Conservation (phyloP, 2,329 filamentous ascomycete genomes). For the Talaromyces sp. region DNA sequence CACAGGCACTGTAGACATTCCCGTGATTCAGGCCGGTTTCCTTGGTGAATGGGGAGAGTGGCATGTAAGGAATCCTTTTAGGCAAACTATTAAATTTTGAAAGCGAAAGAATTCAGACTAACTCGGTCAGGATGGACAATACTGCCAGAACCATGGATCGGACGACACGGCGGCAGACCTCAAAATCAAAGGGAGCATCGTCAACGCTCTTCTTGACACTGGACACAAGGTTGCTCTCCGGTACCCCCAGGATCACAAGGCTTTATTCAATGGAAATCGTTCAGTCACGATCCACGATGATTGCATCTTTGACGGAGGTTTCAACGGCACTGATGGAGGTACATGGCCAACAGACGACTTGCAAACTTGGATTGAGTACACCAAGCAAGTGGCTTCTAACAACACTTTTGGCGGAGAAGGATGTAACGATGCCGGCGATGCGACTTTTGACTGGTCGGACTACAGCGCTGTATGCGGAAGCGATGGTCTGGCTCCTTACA, state of each 20-base stretch:
- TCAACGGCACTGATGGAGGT: slow-evolving; percentile 4
- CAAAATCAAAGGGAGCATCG: slow-evolving; percentile 1
- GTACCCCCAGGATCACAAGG: slow-evolving; percentile 7
- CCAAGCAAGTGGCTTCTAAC: not conserved
- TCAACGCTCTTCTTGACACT: slow-evolving; percentile 1
- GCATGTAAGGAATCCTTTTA: slow-evolving; percentile 2
- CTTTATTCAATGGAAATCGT: slow-evolving; percentile 3
- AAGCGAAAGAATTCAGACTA: not conserved
- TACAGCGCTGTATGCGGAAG: slow-evolving; percentile 4
- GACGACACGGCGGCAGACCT: slow-evolving; percentile 4
- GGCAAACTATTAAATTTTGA: not conserved
- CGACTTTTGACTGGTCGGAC: slow-evolving; percentile 3
- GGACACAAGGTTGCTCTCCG: slow-evolving; percentile 7
- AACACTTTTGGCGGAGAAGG: slow-evolving; percentile 8
- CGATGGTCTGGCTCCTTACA: slow-evolving; percentile 5
- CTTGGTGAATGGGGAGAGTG: slow-evolving; percentile 9
- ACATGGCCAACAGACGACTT: not conserved
- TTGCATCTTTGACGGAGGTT: slow-evolving; percentile 7
- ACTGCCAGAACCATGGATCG: slow-evolving; percentile 2
- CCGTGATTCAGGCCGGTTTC: slow-evolving; percentile 9
- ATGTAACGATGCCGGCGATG: slow-evolving; percentile 5
- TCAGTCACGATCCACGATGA: slow-evolving; percentile 7
- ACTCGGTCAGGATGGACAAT: slow-evolving; percentile 4
- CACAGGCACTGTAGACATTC: slow-evolving; percentile 1
- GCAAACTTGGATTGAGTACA: slow-evolving; percentile 5